phyloP scores from a whole-genome alignment of 2,329 filamentous ascomycete genomes.

The Ophiocordyceps sinensis region DNA sequence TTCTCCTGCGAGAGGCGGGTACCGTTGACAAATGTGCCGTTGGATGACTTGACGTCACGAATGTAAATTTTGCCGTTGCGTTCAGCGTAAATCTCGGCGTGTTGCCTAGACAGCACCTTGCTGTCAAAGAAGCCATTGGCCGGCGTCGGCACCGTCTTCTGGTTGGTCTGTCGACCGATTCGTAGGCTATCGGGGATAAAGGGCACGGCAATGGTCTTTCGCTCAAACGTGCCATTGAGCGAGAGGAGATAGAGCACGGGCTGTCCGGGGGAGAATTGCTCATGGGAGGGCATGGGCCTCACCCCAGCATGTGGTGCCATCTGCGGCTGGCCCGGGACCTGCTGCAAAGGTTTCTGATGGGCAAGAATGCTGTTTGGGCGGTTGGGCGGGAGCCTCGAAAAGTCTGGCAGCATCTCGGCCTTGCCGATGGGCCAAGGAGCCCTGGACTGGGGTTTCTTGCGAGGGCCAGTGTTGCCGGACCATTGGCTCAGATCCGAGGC shows the following conservation, averaged over 20 bases:
- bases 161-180: conserved; percentile 93
- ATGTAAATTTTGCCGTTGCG: conserved; percentile 84
- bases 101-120: conserved; percentile 89
- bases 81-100: conserved; percentile 91
- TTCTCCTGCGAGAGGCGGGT: conserved; percentile 84
- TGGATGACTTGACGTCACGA: conserved; percentile 93
- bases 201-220: conserved; percentile 89
- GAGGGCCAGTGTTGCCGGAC: conserved; percentile 29
- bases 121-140: conserved; percentile 95
- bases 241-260: conserved; percentile 78
- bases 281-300: conserved; percentile 49
- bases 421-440: conserved; percentile 34
- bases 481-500: conserved; percentile 36
- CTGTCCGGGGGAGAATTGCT: conserved; percentile 46
- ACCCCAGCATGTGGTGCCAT: conserved; percentile 32
- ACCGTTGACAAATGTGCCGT: conserved; percentile 96
- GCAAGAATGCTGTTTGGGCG: conserved; percentile 26
- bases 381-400: conserved; percentile 29
- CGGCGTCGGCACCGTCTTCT: conserved; percentile 83
- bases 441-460: conserved; percentile 38
- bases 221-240: conserved; percentile 91
- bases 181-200: conserved; percentile 87
- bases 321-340: conserved; percentile 16
- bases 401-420: conserved; percentile 31
- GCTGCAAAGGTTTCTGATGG: conserved; percentile 17